Base-by-base conservation (phyloP, 169 alveolate genomes). In the Plasmodium knowlesi region DNA sequence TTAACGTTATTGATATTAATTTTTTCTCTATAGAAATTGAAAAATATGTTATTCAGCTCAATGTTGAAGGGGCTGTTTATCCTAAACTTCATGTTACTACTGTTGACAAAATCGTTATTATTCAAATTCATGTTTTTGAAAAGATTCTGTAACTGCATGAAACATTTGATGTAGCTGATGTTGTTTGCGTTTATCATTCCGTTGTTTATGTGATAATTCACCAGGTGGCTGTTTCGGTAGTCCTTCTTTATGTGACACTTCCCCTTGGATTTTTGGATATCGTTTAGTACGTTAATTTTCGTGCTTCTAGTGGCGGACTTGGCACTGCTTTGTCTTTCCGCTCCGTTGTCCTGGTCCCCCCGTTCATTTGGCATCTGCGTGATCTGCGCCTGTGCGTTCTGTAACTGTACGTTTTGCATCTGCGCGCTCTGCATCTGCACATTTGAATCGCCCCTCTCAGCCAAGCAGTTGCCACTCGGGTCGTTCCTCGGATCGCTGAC, bases 221-320 rank as follows among this genome's bases (percentile, higher is more conserved):
- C 46, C 2, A 84, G 10, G 76, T 84, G 74, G 19, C 61, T 34
- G 30, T 76, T 76, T 76, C 86, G 74, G 61, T 16, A 86, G 34
- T 74, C 67, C n/a, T 74, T 86, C 39, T 86, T 86, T n/a, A 61
- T 76, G 72, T 41, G 34, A 14, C 41, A 86, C 30, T 76, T 86
- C 57, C 67, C 80, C 81, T 57, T 86, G 3, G 67, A 74, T 37
- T 86, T 86, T 5, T 86, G 93, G 14, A 86, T 86, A 76, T 86
- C 80, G 80, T 86, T 74, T 53, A 78, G 28, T 22, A 86, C 80
- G 34, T 84, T 84, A 22, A 84, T 39, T 53, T 70, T n/a, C 19
- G 34, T 16, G 34, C 32, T 71, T 8, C 70, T 79, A 1, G 39
- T 22, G 4, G 5, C 19, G 14, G 72, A 0, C 61, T 16, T 50